Base-by-base conservation (phyloP, 306 rosid genomes). In the Bauhinia variegata region DNA sequence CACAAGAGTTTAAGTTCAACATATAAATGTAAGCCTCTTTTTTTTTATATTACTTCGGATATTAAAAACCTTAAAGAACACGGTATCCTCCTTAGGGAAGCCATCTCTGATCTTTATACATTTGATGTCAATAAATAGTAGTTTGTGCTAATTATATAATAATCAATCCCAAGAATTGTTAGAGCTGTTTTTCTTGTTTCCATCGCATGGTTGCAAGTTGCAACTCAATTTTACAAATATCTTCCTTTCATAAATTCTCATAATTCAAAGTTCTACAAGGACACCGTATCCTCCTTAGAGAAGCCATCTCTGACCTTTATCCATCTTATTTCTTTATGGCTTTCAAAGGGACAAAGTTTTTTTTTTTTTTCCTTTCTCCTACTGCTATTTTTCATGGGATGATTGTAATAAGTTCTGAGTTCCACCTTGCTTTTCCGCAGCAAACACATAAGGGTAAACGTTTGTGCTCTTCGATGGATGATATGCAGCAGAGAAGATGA, bases 401-500 rank as follows among this genome's bases (percentile, higher is more conserved):
- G 67, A 43, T 23, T 61, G 7, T 46, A 4, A 14, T n/a, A 1
- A 44, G 14, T 44, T n/a, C 31, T 51, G 42, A 4, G 50, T 44
- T 44, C 17, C 50, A 44, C 50, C n/a, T 13, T 17, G 12, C 17
- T 7, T 53, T 30, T 48, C 8, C 42, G 30, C 52, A 5, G 34
- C 15, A 7, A 11, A 48, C 11, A 30, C 5, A 36, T 12, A 39
- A 53, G 47, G 13, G 43, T 2, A 19, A 15, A 3, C 46, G 55
- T 8, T 67, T 67, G 23, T 57, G 42, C 58, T 73, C 57, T 53
- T 69, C 15, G 61, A 50, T 0, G 36, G 30, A 76, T 23, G 17
- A 77, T 47, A 48, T 54, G 68, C 64, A 63, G 5, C 64, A 63
- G 5, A 63, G 5, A 60, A 63, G 5, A 70, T 38, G 16, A 69